Percentiles rank a stretch among this genome's conserved stretches.
Conservation (phyloP, 306 rosid species). For the Sechiopsis laciniata region DNA sequence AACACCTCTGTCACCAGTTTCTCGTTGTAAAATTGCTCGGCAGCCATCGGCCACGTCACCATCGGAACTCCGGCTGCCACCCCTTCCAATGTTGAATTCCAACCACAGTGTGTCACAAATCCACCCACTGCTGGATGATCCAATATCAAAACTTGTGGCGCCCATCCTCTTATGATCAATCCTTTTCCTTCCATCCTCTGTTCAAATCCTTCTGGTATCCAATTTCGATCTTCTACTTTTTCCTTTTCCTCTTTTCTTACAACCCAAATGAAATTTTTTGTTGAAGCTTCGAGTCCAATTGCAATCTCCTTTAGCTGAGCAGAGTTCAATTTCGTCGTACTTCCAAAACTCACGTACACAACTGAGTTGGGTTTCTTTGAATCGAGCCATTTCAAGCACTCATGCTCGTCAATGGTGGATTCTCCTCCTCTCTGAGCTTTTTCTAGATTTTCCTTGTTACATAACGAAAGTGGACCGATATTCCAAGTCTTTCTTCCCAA, state of each 20-base stretch:
- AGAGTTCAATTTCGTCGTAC: slow-evolving; percentile 21
- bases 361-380: slow-evolving; percentile 30
- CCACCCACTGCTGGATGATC: slow-evolving; percentile 54
- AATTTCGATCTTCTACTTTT: slow-evolving; percentile 20
- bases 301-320: slow-evolving; percentile 30
- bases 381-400: slow-evolving; percentile 32
- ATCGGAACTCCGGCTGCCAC: slow-evolving; percentile 47
- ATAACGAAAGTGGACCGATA: slow-evolving; percentile 28
- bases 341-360: slow-evolving; percentile 34
- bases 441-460: slow-evolving; percentile 21
- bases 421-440: slow-evolving; percentile 25
- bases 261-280: slow-evolving; percentile 37
- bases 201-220: slow-evolving; percentile 36
- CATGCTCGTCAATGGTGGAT: slow-evolving; percentile 22
- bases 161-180: slow-evolving; percentile 34
- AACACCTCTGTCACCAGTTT: slow-evolving; percentile 47
- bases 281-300: slow-evolving; percentile 29
- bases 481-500: slow-evolving; percentile 24
- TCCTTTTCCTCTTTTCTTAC: slow-evolving; percentile 23
- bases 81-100: slow-evolving; percentile 69
- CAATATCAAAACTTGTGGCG: slow-evolving; percentile 47
- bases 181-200: slow-evolving; percentile 31
- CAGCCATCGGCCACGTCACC: slow-evolving; percentile 69
- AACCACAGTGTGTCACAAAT: slow-evolving; percentile 71
- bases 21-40: slow-evolving; percentile 70